Evolutionary conservation across 306 rosid species (phyloP).

Genomic region (Heteromeles arbutifolia): DNA sequence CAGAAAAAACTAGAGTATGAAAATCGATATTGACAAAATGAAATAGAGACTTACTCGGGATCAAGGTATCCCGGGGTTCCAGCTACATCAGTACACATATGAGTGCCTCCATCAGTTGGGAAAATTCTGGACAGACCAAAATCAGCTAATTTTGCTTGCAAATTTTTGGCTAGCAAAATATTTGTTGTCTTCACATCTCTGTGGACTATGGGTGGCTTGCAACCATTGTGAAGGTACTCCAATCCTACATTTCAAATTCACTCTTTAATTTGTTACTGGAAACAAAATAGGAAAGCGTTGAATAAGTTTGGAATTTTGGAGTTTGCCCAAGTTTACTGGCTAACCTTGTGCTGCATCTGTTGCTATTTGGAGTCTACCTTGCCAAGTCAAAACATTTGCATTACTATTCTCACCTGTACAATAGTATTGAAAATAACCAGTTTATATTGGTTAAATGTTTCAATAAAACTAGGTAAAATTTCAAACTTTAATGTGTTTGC

Average conservation of each 20-base stretch:
- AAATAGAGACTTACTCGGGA: constrained; percentile 4
- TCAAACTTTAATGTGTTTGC: too few species aligned
- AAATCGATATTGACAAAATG: not conserved
- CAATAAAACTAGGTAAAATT: not conserved
- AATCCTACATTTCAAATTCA: not conserved
- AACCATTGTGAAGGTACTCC: constrained; percentile 26
- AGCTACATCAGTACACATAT: not conserved
- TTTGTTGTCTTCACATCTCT: constrained; percentile 31
- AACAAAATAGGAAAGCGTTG: too few species aligned
- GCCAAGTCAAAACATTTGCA: constrained; percentile 6
- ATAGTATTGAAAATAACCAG: not conserved
- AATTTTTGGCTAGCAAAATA: constrained; percentile 20
- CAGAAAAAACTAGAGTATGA: not conserved
- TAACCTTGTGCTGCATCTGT: constrained; percentile 17
- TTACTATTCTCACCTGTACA: not conserved
- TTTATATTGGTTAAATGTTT: not conserved
- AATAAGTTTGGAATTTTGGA: not conserved
- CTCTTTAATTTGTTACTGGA: not conserved
- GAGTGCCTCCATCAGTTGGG: not conserved
- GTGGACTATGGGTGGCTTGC: constrained; percentile 36
- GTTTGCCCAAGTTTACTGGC: too few species aligned
- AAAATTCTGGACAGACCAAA: constrained; percentile 29
- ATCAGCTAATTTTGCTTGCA: constrained; percentile 28
- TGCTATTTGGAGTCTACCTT: constrained; percentile 9
- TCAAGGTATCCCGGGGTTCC: constrained; percentile 14